Evolutionary conservation across 805 yeast genomes (phyloP).

Genomic region (Saccharomycopsis olivae): DNA sequence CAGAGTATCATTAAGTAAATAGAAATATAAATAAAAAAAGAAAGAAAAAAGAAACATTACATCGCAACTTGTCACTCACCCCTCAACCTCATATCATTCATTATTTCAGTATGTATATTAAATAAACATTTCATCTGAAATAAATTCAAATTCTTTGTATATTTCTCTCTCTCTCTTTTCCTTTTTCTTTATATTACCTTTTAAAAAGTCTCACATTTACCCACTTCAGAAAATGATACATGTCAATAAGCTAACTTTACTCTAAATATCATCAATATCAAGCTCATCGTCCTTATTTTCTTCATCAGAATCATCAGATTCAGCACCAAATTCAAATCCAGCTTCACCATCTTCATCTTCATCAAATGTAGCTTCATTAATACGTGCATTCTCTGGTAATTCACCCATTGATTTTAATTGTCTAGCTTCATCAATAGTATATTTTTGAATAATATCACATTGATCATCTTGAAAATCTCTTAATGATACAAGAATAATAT

Average conservation of each 20-base stretch:
- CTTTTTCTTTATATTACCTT: no score
- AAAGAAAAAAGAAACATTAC: no score
- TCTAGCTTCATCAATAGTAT: conserved; percentile 96
- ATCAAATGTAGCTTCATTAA: conserved; percentile 94
- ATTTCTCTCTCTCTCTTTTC: no score
- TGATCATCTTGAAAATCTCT: conserved; percentile 98
- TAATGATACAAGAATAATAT: conserved; percentile 85
- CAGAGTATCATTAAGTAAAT: no score
- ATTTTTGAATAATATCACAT: conserved; percentile 96
- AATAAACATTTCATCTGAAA: no score
- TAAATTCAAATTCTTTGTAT: no score
- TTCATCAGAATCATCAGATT: conserved; percentile 68
- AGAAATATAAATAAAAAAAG: no score
- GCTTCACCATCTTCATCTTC: conserved; percentile 96
- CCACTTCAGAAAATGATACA: neutral
- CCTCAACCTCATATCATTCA: no score
- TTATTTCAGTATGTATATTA: no score
- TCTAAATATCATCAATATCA: conserved; percentile 90
- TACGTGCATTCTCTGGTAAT: conserved; percentile 87
- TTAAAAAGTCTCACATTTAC: no score
- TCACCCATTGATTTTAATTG: conserved; percentile 92
- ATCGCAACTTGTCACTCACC: no score
- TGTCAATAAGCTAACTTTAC: neutral
- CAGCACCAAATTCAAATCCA: conserved; percentile 96
- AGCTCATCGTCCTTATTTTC: conserved; percentile 56